Evolutionary conservation across 768 basidiomycete genomes (phyloP).

Genomic region (Gymnopilus junonius): DNA sequence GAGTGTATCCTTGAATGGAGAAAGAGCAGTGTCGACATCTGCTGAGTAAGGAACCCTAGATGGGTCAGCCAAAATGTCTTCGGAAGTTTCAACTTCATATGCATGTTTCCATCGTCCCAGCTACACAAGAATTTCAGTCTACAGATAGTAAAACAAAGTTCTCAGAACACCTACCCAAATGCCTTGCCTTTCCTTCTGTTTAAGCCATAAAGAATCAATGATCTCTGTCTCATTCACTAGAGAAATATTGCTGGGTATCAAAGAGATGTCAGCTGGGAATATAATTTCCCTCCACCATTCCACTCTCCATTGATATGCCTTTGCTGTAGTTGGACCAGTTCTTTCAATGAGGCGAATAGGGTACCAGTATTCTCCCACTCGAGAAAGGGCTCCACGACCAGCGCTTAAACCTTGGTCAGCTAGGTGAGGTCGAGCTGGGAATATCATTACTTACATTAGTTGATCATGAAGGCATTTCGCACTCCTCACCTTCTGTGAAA

Average conservation of each 20-base stretch:
- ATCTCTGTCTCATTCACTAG: neutral
- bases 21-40: no score
- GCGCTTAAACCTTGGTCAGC: no score
- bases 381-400: conserved; percentile 24
- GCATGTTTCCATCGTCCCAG: no score
- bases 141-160: no score
- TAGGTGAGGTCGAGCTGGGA: no score
- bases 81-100: no score
- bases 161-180: conserved; percentile 12
- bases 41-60: no score
- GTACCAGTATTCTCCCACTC: conserved; percentile 26
- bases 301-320: neutral
- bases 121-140: no score
- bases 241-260: neutral
- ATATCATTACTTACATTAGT: neutral
- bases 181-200: neutral
- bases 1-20: no score
- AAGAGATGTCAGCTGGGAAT: neutral
- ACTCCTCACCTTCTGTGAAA: neutral
- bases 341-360: conserved; percentile 19
- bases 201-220: conserved; percentile 19
- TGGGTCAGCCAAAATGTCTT: no score
- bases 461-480: neutral
- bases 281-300: conserved; percentile 5
- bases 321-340: neutral